Base-by-base conservation (phyloP, 2,329 filamentous ascomycete species). In the Neopestalotiopsis clavispora region DNA sequence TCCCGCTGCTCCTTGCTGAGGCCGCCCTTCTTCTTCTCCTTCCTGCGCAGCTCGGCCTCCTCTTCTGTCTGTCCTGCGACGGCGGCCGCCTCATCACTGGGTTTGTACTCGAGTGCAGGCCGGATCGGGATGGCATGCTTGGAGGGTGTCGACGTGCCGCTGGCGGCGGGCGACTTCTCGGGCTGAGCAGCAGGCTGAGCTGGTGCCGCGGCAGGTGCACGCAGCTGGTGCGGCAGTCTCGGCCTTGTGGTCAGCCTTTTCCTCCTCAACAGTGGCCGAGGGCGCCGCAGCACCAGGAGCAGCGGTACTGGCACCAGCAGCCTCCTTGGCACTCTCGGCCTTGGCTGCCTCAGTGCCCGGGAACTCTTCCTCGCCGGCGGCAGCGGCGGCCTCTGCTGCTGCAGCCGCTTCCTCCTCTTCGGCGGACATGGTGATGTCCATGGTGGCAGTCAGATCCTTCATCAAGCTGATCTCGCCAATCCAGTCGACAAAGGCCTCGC, bases 391-490 rank as follows among this genome's bases (percentile, higher is more conserved):
- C 34, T 38, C 34, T 49, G 86, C 84, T 34, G 85, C 80, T 4
- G 78, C 85, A 2, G 84, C 83, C 60, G 88, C 90, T 71, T 91
- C 90, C 73, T 92, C 91, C 75, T 94, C 93, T 80, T 90, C 89
- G 70, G 91, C 90, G 68, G 93, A 87, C 90, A 94, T 95, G 23
- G 94, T 95, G 74, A 99, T 98, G 77, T 99, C 96, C 95, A 99
- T 98, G 59, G 95, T 97, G 77, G 94, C 94, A 20, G 95, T 98
- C 67, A 99, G 87, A 78, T 99, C 96, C 84, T 98, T 98, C 93
- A 99, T 98, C 69, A 99, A 89, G 65, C 94, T 96, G 75, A 99
- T 97, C 86, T 99, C 96, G 74, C 96, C 96, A 77, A 99, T 98
- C 86, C 96, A 94, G 84, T 99, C 95, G 70, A 92, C 86, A 77